Conservation (phyloP, 23 red algal genomes). For the Cyanidium caldarium region DNA sequence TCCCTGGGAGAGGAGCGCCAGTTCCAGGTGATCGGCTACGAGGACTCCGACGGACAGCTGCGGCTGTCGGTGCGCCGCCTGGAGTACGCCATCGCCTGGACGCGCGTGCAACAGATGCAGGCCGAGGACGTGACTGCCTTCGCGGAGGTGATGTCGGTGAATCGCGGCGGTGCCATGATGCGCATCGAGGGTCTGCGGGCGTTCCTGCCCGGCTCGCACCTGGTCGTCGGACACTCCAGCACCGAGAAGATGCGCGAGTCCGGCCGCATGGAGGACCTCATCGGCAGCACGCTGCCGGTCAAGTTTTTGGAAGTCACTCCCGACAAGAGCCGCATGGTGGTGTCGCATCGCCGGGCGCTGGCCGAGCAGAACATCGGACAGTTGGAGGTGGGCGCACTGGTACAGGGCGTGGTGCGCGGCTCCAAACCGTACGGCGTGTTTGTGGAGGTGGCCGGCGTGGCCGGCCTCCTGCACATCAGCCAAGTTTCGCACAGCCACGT, state of each 20-base stretch:
- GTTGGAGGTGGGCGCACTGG: constrained; percentile 46
- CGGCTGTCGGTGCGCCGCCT: constrained; percentile 66
- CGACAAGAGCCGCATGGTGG: constrained; percentile 65
- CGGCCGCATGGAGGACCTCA: constrained; percentile 31
- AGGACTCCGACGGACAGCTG: constrained; percentile 83
- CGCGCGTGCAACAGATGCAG: constrained; percentile 45
- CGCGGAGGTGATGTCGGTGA: constrained; percentile 43
- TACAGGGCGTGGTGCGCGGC: constrained; percentile 64
- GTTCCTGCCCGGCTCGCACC: constrained; percentile 74
- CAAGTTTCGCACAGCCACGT: constrained; percentile 98
- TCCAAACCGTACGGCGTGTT: constrained; percentile 96
- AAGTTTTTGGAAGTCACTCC: constrained; percentile 82
- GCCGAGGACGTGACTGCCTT: constrained; percentile 62
- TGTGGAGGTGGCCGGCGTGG: constrained; percentile 74
- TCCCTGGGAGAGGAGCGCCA: constrained; percentile 59
- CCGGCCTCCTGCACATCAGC: constrained; percentile 86
- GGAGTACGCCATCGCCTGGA: constrained; percentile 67
- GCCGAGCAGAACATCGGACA: constrained; percentile 63
- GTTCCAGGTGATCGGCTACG: constrained; percentile 60
- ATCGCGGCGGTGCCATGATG: constrained; percentile 81
- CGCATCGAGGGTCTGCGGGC: constrained; percentile 63
- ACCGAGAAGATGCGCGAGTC: not conserved
- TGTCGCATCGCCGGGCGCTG: constrained; percentile 73
- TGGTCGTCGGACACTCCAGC: constrained; percentile 18
- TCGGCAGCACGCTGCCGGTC: constrained; percentile 55